phyloP scores from a whole-genome alignment of 495 filamentous ascomycete species.

The Penicillium cataractarum region DNA sequence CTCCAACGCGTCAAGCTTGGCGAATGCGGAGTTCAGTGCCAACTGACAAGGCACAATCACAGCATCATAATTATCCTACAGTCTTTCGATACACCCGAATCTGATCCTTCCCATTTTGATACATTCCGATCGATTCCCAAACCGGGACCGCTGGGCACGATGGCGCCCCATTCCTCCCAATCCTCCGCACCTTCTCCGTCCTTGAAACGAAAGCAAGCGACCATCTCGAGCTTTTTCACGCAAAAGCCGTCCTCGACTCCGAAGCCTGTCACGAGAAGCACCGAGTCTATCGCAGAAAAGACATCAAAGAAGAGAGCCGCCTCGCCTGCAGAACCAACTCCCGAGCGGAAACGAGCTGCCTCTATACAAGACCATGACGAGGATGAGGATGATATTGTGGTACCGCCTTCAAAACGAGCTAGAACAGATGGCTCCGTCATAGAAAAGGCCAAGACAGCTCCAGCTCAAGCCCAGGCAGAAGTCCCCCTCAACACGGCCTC shows the following conservation, averaged over 20 bases:
- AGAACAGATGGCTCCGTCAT: conserved; percentile 24
- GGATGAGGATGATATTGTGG: conserved; percentile 46
- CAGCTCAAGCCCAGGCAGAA: conserved; percentile 16
- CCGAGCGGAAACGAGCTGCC: conserved; percentile 24
- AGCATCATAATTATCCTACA: conserved; percentile 3
- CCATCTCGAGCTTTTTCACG: conserved; percentile 86
- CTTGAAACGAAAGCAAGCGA: conserved; percentile 68
- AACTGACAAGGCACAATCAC: not conserved
- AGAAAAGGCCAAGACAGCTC: conserved; percentile 19
- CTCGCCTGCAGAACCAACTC: conserved; percentile 15
- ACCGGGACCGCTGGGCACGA: conserved; percentile 9
- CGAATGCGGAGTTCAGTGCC: conserved; percentile 10
- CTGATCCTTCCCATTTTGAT: not conserved
- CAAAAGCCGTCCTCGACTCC: conserved; percentile 53
- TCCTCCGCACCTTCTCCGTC: conserved; percentile 45
- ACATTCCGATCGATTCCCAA: not conserved
- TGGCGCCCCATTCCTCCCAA: conserved; percentile 46
- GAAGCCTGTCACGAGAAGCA: conserved; percentile 16
- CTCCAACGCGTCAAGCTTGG: conserved; percentile 19
- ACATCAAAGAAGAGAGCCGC: conserved; percentile 22
- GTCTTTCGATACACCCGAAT: not conserved
- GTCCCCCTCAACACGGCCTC: conserved; percentile 16
- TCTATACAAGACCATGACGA: conserved; percentile 28
- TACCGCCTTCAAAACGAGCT: conserved; percentile 45
- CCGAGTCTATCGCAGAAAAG: conserved; percentile 13